Evolutionary conservation across 1,284 basidiomycete species (phyloP).

Genomic region (Fomitopsis schrenkii): DNA sequence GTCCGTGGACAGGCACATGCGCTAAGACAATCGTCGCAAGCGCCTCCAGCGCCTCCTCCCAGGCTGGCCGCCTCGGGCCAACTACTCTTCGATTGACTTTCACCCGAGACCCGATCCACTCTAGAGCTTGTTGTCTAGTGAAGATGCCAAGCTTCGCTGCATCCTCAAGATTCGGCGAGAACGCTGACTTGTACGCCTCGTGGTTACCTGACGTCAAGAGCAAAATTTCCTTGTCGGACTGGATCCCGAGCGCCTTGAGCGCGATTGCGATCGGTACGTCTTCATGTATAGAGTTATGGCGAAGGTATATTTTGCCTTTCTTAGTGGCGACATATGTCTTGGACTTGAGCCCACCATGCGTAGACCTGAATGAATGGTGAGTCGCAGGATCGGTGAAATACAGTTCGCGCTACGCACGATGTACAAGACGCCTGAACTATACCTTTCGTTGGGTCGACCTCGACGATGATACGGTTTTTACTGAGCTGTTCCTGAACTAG

Average conservation of each 20-base stretch:
- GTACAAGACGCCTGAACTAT: constrained; percentile 96
- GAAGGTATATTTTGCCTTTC: constrained; percentile 90
- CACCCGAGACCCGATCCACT: constrained; percentile 92
- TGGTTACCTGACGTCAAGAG: constrained; percentile 92
- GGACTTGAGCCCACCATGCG: constrained; percentile 95
- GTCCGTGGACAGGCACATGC: constrained; percentile 89
- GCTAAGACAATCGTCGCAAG: constrained; percentile 96
- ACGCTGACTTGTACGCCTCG: constrained; percentile 85
- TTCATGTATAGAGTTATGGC: constrained; percentile 98
- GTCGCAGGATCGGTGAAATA: background rate
- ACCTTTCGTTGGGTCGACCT: constrained; percentile 89
- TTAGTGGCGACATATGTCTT: constrained; percentile 98
- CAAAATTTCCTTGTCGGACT: constrained; percentile 97
- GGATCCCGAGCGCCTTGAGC: constrained; percentile 94
- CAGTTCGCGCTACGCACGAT: constrained; percentile 55
- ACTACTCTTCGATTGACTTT: constrained; percentile 82
- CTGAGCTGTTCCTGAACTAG: constrained; percentile 98
- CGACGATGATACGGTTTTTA: constrained; percentile 99
- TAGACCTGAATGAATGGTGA: constrained; percentile 57
- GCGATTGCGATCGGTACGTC: constrained; percentile 96
- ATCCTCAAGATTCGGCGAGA: constrained; percentile 93
- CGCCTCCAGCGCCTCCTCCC: constrained; percentile 95
- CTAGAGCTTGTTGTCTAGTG: constrained; percentile 91
- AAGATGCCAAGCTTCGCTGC: constrained; percentile 88
- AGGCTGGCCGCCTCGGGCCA: constrained; percentile 79